Evolutionary conservation across 2,329 filamentous ascomycete genomes (phyloP), one percentile per base, ranked within the genome.

Genomic region (Cladophialophora exuberans): DNA sequence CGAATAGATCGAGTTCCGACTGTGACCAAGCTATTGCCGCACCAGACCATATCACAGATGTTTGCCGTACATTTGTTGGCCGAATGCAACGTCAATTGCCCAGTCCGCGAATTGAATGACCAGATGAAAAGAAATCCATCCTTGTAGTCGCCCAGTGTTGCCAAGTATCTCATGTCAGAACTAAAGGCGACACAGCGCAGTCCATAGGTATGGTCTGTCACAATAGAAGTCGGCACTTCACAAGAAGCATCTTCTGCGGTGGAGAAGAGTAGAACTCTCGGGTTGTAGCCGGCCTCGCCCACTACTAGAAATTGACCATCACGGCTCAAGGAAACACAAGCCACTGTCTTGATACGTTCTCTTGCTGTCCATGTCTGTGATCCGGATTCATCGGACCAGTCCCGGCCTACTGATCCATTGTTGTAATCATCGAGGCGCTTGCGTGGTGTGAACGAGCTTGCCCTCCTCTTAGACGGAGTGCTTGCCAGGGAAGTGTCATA

Each of bases 81-180:
- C 69, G 80, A 93, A 82, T 86, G 80, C 28, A 97, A 77, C 64
- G 81, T 90, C 1, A 91, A 87, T 17, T 87, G 82, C 15, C 92
- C 93, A 7, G 84, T 94, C 44, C 85, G 87, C n/a, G 87, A 75
- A 66, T 95, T 91, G 62, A 97, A 83, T 63, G 80, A 84, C 92
- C 93, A 97, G 23, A 97, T 81, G 69, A 93, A 96, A 17, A 99
- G 79, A 68, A 95, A 97, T 1, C 93, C 93, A 72, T 99, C 94
- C 69, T 97, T 97, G 52, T 88, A 83, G 15, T 88, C 84, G 23
- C 94, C 94, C 10, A 99, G 79, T 17, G 91, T 96, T 2, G 94
- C 94, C 28, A 99, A 80, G 70, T 88, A 96, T 61, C 83, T 87
- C 10, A 89, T 90, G 70, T 97, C 90, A 1, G 87, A 81, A 58